Evolutionary conservation across 352 stramenopile genomes (phyloP), one percentile per base, ranked within the genome.

Genomic region (Globisporangium nunn): DNA sequence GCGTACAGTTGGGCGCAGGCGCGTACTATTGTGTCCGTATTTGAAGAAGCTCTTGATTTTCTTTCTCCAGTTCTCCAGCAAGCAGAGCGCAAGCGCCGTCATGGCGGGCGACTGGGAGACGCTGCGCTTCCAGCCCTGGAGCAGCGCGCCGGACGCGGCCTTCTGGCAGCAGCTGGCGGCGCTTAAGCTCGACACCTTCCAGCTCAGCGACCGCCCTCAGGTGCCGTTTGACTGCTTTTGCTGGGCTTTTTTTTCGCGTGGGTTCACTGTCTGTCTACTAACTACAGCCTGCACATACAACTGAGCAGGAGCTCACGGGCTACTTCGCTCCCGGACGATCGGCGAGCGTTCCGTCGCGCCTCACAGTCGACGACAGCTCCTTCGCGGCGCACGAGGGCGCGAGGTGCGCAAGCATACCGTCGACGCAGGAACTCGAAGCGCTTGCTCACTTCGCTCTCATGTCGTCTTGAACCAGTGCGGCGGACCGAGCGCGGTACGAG

Each of bases 81-180:
- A 23, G 23, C 23, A 37, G 33, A 37, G 33, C 31, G 31, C 33
- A 11, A 10, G 33, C 41, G 23, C 44, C 18, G 46, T 5, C 35
- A 54, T 17, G n/a, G 17, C 33, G 40, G 45, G 45, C 37, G 15
- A 63, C 18, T 80, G 63, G 64, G 56, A 72, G 48, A 60, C 80
- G 62, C 78, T 92, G 58, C 77, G 84, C 63, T 94, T 93, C 56
- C 83, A 95, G 73, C 48, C 79, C 31, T 95, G 82, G 77, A 81
- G 76, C 50, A 95, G 85, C 66, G 77, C 81, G 17, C 78, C 83
- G 12, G 80, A 95, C 58, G 79, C 88, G 43, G 75, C 75, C 14
- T 95, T 95, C 70, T 95, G 84, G 79, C 85, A 95, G 68, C 74
- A 65, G 33, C 77, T 95, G 43, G 68, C 81, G 45, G 58, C 72